Conservation (phyloP, 179 eudicot genomes). For the Patellifolia procumbens region DNA sequence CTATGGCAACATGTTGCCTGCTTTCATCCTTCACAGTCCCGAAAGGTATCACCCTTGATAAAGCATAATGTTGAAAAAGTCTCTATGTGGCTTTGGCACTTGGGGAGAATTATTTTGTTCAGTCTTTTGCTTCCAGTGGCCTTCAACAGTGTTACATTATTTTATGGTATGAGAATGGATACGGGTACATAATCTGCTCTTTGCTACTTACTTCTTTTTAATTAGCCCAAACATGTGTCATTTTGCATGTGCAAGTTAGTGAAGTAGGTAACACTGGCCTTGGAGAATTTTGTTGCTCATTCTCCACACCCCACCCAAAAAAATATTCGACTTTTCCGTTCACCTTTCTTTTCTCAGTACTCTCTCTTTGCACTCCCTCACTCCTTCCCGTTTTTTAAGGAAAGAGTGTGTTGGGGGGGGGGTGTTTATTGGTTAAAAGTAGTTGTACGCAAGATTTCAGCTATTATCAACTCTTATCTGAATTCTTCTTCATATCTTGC, state of each 20-base stretch:
- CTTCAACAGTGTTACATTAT: background rate
- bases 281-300: no score
- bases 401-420: no score
- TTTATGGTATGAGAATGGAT: no score
- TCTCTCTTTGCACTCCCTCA: background rate
- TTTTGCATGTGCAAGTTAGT: no score
- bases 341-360: background rate
- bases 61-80: background rate
- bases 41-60: background rate
- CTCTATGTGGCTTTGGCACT: background rate
- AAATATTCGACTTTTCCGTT: background rate
- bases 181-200: no score
- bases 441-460: no score
- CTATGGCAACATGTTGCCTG: background rate
- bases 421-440: background rate
- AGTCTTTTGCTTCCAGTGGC: background rate
- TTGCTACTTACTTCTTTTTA: no score
- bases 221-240: no score
- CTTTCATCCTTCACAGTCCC: background rate
- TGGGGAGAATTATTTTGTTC: background rate
- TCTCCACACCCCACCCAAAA: no score
- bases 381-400: background rate
- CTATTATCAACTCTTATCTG: background rate
- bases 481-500: background rate
- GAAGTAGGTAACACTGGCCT: no score